Evolutionary conservation across 108 stramenopile species (phyloP).

Genomic region (Nannochloropsis oceanica): DNA sequence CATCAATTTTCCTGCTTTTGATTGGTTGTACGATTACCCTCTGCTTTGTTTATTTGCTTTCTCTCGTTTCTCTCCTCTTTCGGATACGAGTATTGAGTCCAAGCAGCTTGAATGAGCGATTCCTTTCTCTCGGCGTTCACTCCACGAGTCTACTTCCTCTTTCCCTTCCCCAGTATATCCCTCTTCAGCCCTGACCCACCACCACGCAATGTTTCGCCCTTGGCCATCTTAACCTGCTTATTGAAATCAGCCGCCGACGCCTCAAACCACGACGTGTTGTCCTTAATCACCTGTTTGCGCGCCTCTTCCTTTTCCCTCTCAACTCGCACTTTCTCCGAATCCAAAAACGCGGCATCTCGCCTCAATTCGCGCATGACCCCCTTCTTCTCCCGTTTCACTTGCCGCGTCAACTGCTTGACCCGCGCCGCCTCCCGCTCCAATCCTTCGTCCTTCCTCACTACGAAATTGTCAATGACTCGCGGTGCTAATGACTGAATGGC

Average conservation of each 20-base stretch:
- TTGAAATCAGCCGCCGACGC: neutral
- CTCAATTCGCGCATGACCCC: conserved; percentile 55
- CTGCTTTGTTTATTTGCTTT: neutral
- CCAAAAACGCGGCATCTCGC: conserved; percentile 19
- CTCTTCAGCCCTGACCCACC: neutral
- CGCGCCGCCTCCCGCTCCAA: conserved; percentile 62
- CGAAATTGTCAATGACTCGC: conserved; percentile 66
- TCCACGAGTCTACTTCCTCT: no score
- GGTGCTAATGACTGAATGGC: conserved; percentile 66
- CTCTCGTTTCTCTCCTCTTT: no score
- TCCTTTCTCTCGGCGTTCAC: no score
- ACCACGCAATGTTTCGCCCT: neutral
- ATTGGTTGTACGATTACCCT: neutral
- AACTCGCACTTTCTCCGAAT: neutral
- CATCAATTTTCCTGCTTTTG: neutral
- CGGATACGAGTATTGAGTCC: no score
- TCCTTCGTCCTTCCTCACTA: conserved; percentile 75
- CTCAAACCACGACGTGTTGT: neutral
- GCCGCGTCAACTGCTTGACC: conserved; percentile 63
- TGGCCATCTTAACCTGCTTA: neutral
- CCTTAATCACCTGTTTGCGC: neutral
- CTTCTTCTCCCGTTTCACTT: conserved; percentile 87
- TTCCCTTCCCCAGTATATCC: no score
- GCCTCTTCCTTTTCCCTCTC: neutral
- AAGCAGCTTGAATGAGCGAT: no score